Evolutionary conservation across 768 basidiomycete species (phyloP), one percentile per base, ranked within the genome.

Genomic region (Phylloporus sp.): DNA sequence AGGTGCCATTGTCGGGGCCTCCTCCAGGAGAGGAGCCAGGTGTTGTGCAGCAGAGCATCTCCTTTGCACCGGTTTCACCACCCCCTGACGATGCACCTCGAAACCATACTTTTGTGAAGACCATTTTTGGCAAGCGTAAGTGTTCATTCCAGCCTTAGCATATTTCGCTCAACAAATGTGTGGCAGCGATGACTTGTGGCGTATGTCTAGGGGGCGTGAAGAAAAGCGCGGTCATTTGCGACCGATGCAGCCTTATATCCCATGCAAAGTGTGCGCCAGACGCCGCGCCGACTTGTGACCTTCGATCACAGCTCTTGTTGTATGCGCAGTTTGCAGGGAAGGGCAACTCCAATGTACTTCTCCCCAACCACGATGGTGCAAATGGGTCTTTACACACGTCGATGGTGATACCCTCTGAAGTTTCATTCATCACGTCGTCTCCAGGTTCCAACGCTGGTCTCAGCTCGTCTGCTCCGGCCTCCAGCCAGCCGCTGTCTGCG

Each of bases 71-170:
- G 15, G 18, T 48, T 22, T 49, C 68, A 39, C 62, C 67, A 9
- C 42, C 67, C 31, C 38, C 57, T 33, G 55, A 63, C 69, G 33
- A 69, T 58, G 38, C 70, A 11, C 47, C 82, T 17, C 77, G 80
- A 38, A 77, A 84, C 28, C 94, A 96, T 59, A 76, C 79, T 11
- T 93, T 95, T 63, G 86, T 95, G 24, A 93, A 90, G 71, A 94
- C 91, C 4, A 87, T 86, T 9, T 96, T 97, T 66, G 82, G 84
- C 59, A 93, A 93, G 73, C 81, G 93, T 96, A 62, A 64, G 88
- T 72, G 34, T 50, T 13, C 34, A 14, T 39, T 40, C n/a, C 38
- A n/a, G 38, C 15, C 26, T 8, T 8, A 10, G 21, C n/a, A 38
- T 17, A n/a, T 14, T n/a, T 24, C 41, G 9, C 35, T 55, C 11